Evolutionary conservation across 352 stramenopile genomes (phyloP).

Genomic region (Pythium rishiriense): DNA sequence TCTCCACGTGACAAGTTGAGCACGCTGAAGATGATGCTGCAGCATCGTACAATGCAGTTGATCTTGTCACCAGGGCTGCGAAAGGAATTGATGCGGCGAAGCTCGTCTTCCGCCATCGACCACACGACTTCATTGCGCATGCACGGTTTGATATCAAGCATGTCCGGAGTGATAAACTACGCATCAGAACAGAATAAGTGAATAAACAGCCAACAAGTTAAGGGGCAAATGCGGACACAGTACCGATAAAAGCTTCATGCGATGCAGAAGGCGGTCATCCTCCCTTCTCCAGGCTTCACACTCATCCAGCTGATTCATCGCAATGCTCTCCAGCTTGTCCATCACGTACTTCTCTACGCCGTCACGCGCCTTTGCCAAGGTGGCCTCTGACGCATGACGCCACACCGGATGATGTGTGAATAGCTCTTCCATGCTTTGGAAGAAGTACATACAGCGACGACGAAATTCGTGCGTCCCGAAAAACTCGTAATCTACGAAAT

Average conservation of each 20-base stretch:
- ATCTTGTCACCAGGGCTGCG: constrained; percentile 89
- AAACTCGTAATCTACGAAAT: constrained; percentile 84
- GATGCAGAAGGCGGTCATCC: constrained; percentile 63
- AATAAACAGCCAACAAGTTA: constrained; percentile 1
- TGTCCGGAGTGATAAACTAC: constrained; percentile 80
- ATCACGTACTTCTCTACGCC: constrained; percentile 93
- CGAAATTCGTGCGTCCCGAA: constrained; percentile 74
- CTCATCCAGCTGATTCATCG: constrained; percentile 68
- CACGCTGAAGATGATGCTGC: constrained; percentile 89
- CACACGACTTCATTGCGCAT: constrained; percentile 91
- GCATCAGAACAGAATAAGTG: constrained; percentile 1
- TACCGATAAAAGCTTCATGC: constrained; percentile 86
- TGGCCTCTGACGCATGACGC: constrained; percentile 63
- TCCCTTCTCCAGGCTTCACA: constrained; percentile 72
- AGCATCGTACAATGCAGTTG: constrained; percentile 87
- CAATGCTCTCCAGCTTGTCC: constrained; percentile 83
- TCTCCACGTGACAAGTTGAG: constrained; percentile 80
- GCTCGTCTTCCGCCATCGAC: constrained; percentile 86
- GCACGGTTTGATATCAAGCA: constrained; percentile 90
- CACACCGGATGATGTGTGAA: constrained; percentile 58
- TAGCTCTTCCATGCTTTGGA: constrained; percentile 67
- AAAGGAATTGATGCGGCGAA: constrained; percentile 89
- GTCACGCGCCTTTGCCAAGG: constrained; percentile 66
- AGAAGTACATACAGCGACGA: constrained; percentile 69
- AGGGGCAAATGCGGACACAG: not conserved